These are phyloP conservation scores for Boletus rufocinnamomeus DNA, from an alignment of 768 basidiomycete genomes.

Conservation along the genomic window DNA sequence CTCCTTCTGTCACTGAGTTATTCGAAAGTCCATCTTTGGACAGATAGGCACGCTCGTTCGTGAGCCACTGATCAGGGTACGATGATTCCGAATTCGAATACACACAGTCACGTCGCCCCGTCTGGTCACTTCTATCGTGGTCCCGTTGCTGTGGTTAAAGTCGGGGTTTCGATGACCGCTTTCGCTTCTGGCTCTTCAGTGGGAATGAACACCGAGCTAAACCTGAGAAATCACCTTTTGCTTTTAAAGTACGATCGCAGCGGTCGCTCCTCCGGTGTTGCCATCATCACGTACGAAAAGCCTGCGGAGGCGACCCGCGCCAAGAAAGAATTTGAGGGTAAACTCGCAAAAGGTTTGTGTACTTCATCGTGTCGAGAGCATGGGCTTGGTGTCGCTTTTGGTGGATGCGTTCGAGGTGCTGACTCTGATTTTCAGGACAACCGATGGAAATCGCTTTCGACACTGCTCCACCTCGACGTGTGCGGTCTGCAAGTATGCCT, in stretches of 20 bases:
- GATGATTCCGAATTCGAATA: conserved; percentile 52
- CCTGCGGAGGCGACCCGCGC: conserved; percentile 77
- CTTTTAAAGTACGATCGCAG: conserved; percentile 90
- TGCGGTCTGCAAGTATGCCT: conserved; percentile 50
- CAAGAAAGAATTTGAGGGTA: conserved; percentile 83
- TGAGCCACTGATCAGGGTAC: conserved; percentile 95
- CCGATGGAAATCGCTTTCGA: conserved; percentile 74
- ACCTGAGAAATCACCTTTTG: conserved; percentile 53
- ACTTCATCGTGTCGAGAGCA: not conserved
- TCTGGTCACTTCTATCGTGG: conserved; percentile 38
- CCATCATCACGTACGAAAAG: conserved; percentile 78
- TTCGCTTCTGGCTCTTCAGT: conserved; percentile 45
- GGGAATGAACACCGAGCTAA: conserved; percentile 50
- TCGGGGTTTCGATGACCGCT: conserved; percentile 38
- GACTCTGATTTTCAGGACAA: conserved; percentile 54
- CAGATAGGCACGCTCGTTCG: conserved; percentile 90
- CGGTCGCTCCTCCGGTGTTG: conserved; percentile 86
- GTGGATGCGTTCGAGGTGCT: not conserved
- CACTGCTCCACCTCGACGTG: conserved; percentile 44
- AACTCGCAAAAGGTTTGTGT: conserved; percentile 77
- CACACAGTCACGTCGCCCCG: conserved; percentile 35
- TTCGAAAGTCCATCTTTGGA: conserved; percentile 78
- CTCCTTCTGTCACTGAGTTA: conserved; percentile 6
- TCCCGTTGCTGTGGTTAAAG: conserved; percentile 29
- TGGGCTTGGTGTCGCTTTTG: not conserved